Conservation (phyloP, 305 asterid species). For the Fraxinus latifolia region DNA sequence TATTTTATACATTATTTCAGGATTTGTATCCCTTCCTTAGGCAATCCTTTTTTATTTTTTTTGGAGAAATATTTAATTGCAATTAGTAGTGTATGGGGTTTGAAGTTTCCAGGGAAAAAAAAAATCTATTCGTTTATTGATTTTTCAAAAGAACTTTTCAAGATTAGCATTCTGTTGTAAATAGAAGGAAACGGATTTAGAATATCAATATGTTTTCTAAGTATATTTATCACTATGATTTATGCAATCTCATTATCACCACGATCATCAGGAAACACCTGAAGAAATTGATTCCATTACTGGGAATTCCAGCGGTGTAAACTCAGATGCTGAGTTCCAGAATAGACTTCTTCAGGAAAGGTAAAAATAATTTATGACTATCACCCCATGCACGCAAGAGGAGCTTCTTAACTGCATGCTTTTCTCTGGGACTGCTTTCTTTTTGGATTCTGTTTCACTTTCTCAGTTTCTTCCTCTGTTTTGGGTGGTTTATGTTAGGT, state of each 20-base stretch:
- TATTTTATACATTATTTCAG: conserved; percentile 16
- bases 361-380: conserved; percentile 40
- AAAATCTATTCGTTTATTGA: background rate
- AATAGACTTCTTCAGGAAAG: conserved; percentile 54
- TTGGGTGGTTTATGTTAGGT: background rate
- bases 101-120: background rate
- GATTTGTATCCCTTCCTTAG: background rate
- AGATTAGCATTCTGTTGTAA: conserved; percentile 17
- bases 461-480: background rate
- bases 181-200: background rate
- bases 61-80: conserved; percentile 9
- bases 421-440: background rate
- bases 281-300: conserved; percentile 24
- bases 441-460: background rate
- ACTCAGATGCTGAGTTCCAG: conserved; percentile 43
- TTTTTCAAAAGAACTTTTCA: background rate
- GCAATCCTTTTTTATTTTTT: background rate
- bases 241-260: conserved; percentile 12
- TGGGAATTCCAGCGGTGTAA: conserved; percentile 32
- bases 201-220: background rate
- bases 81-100: background rate
- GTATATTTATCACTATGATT: background rate
- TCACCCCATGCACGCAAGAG: conserved; percentile 18
- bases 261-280: conserved; percentile 49
- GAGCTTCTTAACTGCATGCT: conserved; percentile 18